These are phyloP conservation scores for Phytopythium vexans DNA, from an alignment of 352 stramenopile species.

Conservation along the genomic window DNA sequence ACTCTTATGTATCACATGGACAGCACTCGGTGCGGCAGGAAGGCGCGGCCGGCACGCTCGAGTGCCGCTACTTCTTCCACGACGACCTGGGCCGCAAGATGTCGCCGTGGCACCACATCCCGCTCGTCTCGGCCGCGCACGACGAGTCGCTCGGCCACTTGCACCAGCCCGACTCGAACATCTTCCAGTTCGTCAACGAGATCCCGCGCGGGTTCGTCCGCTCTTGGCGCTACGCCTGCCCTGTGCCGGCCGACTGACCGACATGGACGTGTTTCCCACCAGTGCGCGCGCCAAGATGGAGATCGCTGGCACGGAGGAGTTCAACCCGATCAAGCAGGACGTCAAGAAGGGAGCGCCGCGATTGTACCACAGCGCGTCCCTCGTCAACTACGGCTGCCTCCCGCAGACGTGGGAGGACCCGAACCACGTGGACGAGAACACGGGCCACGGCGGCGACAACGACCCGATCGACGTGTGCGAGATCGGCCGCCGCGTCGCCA, in stretches of 20 bases:
- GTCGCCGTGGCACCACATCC: conserved; percentile 93
- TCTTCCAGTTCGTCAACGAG: conserved; percentile 94
- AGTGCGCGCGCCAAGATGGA: conserved; percentile 89
- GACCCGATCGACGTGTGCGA: conserved; percentile 99
- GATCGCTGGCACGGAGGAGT: conserved; percentile 87
- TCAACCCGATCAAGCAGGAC: conserved; percentile 97
- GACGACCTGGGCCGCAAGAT: conserved; percentile 71
- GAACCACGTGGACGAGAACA: conserved; percentile 91
- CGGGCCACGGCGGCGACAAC: conserved; percentile 93
- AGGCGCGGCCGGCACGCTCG: conserved; percentile 58
- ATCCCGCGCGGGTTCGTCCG: conserved; percentile 76
- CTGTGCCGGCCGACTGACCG: not conserved
- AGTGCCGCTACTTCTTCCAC: conserved; percentile 84
- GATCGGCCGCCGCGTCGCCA: conserved; percentile 91
- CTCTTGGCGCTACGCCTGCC: not conserved
- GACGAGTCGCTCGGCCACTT: conserved; percentile 24
- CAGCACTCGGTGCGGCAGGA: conserved; percentile 68
- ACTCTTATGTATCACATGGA: not conserved
- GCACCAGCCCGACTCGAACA: conserved; percentile 29
- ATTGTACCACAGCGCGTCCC: conserved; percentile 81
- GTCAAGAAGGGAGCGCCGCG: conserved; percentile 96
- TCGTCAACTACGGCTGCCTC: conserved; percentile 98
- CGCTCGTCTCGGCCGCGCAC: conserved; percentile 57
- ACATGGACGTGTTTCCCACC: not conserved
- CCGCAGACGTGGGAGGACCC: conserved; percentile 99